phyloP scores from a whole-genome alignment of 2,329 filamentous ascomycete species.

The Aspergillus awamori region DNA sequence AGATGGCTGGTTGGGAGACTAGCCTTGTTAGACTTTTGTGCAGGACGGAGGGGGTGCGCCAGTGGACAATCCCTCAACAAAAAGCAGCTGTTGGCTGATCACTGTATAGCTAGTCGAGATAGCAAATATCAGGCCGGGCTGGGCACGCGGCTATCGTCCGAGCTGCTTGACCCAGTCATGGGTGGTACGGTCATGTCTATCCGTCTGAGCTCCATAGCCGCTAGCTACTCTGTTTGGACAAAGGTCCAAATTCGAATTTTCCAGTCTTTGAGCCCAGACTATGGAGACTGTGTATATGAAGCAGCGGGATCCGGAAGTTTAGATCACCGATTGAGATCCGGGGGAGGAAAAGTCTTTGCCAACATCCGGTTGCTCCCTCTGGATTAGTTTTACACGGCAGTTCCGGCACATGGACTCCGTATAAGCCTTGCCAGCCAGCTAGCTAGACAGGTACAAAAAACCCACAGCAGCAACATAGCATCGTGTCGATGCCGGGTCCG shows the following conservation, averaged over 20 bases:
- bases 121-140: slow-evolving; percentile 2
- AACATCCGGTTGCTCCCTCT: too few species aligned
- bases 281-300: background rate
- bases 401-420: background rate
- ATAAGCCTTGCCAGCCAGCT: background rate
- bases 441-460: background rate
- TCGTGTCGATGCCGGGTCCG: slow-evolving; percentile 1
- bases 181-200: background rate
- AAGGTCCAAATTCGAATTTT: background rate
- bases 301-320: background rate
- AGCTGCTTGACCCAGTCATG: background rate
- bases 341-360: background rate
- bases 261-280: background rate
- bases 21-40: background rate
- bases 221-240: background rate
- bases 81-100: slow-evolving; percentile 16
- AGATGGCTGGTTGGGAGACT: background rate
- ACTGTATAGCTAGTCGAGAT: background rate
- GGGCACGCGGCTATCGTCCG: slow-evolving; percentile 17
- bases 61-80: background rate
- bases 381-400: background rate
- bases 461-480: background rate
- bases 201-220: too few species aligned
- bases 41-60: background rate
- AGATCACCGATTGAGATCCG: slow-evolving; percentile 1